These are phyloP conservation scores for Diaporthe nobilis DNA, from an alignment of 2,329 filamentous ascomycete genomes.

Conservation along the genomic window DNA sequence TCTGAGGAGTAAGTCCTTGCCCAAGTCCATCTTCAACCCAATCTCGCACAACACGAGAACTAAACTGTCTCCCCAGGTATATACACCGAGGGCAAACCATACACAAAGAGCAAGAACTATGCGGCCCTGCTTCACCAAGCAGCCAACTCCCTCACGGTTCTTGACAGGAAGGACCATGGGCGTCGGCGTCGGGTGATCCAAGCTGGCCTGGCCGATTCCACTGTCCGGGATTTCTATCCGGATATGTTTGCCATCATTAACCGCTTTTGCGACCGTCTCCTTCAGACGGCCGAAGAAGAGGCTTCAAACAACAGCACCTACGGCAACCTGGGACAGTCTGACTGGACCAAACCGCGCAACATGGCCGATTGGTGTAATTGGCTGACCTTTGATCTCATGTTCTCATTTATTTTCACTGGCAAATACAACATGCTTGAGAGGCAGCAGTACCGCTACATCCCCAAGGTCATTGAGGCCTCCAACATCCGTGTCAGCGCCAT, in stretches of 20 bases:
- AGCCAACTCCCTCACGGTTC: neutral
- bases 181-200: neutral
- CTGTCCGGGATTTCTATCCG: neutral
- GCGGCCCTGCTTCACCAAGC: neutral
- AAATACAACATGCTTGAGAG: neutral
- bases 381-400: neutral
- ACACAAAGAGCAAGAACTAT: neutral
- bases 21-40: neutral
- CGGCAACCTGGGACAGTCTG: neutral
- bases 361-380: neutral
- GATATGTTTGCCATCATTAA: neutral
- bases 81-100: neutral
- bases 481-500: neutral
- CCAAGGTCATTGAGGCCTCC: neutral
- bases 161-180: neutral
- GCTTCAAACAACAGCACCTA: neutral
- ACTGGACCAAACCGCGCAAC: neutral
- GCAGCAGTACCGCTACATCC: neutral
- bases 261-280: neutral
- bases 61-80: neutral
- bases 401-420: neutral
- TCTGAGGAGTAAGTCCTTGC: neutral
- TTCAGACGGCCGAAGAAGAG: neutral
- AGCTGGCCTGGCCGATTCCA: neutral
- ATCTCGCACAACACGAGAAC: neutral